Evolutionary conservation across 2,329 filamentous ascomycete genomes (phyloP).

Genomic region (Colletotrichum sp.): DNA sequence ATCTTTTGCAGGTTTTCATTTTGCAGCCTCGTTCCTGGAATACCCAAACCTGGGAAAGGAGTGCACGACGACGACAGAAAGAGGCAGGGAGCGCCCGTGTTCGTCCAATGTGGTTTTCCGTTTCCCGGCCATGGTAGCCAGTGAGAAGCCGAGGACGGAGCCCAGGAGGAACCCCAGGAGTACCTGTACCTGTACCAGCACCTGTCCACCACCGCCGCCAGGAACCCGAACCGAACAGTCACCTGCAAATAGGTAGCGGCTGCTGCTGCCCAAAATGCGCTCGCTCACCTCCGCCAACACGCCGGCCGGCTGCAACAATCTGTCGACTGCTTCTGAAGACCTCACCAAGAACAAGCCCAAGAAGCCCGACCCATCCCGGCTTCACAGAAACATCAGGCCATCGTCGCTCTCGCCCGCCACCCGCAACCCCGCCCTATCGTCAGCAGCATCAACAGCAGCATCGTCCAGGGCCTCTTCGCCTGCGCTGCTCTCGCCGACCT

Average conservation of each 20-base stretch:
- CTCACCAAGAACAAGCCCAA: not conserved
- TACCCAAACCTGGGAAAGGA: not conserved
- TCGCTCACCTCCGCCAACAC: constrained; percentile 1
- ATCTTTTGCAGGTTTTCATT: not conserved
- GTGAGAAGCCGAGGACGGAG: not conserved
- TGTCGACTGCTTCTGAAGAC: not conserved
- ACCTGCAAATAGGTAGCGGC: not conserved
- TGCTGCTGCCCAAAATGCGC: not conserved
- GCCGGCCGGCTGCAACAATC: constrained; percentile 1
- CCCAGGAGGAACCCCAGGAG: not conserved
- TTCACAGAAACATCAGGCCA: constrained; percentile 16
- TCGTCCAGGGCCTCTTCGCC: not conserved
- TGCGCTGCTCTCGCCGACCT: constrained; percentile 33
- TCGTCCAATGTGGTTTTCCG: constrained; percentile 15
- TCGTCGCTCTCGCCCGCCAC: constrained; percentile 14
- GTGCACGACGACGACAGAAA: not conserved
- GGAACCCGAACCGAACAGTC: not conserved
- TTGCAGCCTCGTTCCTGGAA: not conserved
- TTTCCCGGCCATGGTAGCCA: constrained; percentile 16
- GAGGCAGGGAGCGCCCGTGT: not conserved
- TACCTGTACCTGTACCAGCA: not conserved
- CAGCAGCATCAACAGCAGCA: constrained; percentile 26
- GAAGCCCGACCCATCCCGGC: constrained; percentile 18
- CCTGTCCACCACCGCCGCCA: not conserved
- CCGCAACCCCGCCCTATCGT: not conserved